phyloP scores from a whole-genome alignment of 2,329 filamentous ascomycete genomes.

The Colletotrichum spinosum region DNA sequence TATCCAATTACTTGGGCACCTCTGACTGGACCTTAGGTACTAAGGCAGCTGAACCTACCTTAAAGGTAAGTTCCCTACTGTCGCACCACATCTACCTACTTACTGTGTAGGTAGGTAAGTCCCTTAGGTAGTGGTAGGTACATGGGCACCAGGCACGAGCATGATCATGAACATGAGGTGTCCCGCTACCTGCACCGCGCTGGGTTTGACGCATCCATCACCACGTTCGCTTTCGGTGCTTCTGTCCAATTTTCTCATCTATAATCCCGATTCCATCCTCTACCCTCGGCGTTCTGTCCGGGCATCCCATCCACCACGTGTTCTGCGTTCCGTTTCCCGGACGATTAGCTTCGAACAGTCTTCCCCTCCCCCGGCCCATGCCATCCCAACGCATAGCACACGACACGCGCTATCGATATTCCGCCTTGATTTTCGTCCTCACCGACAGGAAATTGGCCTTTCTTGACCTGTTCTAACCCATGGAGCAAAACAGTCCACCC shows the following conservation, averaged over 20 bases:
- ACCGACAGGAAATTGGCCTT: slow-evolving; percentile 24
- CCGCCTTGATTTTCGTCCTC: slow-evolving; percentile 18
- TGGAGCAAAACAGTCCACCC: neutral
- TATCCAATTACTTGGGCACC: neutral
- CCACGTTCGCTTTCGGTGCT: neutral
- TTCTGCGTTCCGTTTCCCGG: slow-evolving; percentile 3
- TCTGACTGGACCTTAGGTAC: neutral
- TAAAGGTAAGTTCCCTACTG: too few species aligned
- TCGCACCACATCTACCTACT: too few species aligned
- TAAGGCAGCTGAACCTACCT: too few species aligned
- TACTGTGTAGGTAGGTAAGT: too few species aligned
- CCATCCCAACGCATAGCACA: slow-evolving; percentile 20
- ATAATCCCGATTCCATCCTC: neutral
- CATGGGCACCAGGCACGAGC: too few species aligned
- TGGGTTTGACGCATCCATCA: neutral
- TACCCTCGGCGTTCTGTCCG: slow-evolving; percentile 15
- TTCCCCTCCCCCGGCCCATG: slow-evolving; percentile 7
- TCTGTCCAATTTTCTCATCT: slow-evolving; percentile 21
- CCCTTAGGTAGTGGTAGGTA: too few species aligned
- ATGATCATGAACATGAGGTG: too few species aligned
- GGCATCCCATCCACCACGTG: slow-evolving; percentile 5
- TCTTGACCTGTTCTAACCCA: neutral
- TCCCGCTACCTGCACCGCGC: neutral
- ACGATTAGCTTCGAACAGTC: neutral
- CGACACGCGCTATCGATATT: slow-evolving; percentile 15